phyloP scores from a whole-genome alignment of 2,329 filamentous ascomycete species.

The Xylariaceae sp. region DNA sequence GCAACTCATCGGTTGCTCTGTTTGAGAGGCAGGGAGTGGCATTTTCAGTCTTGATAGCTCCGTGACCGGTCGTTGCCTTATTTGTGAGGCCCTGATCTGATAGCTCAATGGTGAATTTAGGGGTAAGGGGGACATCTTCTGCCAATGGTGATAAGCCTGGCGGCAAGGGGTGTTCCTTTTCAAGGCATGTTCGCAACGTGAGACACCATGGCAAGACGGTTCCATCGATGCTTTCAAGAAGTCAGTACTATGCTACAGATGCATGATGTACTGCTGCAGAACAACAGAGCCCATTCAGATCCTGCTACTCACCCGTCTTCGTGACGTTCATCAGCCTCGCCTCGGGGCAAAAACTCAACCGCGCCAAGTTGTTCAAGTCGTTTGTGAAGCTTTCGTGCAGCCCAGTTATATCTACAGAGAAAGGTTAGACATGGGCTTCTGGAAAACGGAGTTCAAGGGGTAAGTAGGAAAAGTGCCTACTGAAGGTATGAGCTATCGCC shows the following conservation, averaged over 20 bases:
- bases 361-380: slow-evolving; percentile 80
- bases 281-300: background rate
- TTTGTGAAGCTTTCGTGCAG: slow-evolving; percentile 80
- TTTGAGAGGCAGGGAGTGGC: slow-evolving; percentile 26
- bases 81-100: slow-evolving; percentile 35
- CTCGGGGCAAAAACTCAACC: slow-evolving; percentile 65
- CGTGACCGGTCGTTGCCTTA: slow-evolving; percentile 13
- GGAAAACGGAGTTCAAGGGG: background rate
- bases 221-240: slow-evolving; percentile 60
- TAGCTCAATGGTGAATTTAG: slow-evolving; percentile 60
- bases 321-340: slow-evolving; percentile 91
- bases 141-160: slow-evolving; percentile 64
- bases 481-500: slow-evolving; percentile 94
- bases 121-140: slow-evolving; percentile 66
- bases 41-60: background rate
- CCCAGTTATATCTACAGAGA: slow-evolving; percentile 75
- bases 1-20: slow-evolving; percentile 16
- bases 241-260: slow-evolving; percentile 6
- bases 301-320: slow-evolving; percentile 61
- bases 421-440: background rate
- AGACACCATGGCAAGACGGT: slow-evolving; percentile 74
- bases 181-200: slow-evolving; percentile 59
- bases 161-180: slow-evolving; percentile 64
- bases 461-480: slow-evolving; percentile 41
- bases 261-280: background rate